phyloP scores from a whole-genome alignment of 2,329 filamentous ascomycete species.

The Penicillium sp. region DNA sequence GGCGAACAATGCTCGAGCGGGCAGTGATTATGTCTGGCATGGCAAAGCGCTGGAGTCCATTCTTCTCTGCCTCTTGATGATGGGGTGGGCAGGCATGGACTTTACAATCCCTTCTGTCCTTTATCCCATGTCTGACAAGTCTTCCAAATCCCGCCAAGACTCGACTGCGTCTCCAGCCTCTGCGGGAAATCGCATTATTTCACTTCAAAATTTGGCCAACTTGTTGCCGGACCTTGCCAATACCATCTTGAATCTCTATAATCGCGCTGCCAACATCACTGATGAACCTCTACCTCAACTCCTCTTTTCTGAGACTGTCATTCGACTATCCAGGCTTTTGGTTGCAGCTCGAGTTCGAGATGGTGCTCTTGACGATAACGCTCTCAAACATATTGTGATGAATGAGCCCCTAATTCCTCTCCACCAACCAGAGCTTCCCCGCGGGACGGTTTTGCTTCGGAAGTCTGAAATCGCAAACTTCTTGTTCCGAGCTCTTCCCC shows the following conservation, averaged over 20 bases:
- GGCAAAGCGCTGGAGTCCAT: slow-evolving; percentile 90
- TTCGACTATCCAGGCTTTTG: slow-evolving; percentile 52
- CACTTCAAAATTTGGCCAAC: slow-evolving; percentile 49
- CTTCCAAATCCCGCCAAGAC: slow-evolving; percentile 42
- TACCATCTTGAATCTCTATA: slow-evolving; percentile 55
- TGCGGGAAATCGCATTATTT: slow-evolving; percentile 44
- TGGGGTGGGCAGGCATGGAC: slow-evolving; percentile 77
- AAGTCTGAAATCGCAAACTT: slow-evolving; percentile 62
- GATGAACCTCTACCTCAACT: slow-evolving; percentile 52
- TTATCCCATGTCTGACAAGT: slow-evolving; percentile 49
- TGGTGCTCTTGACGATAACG: slow-evolving; percentile 49
- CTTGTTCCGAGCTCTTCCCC: slow-evolving; percentile 67
- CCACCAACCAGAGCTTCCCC: slow-evolving; percentile 33
- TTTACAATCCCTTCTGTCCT: slow-evolving; percentile 60
- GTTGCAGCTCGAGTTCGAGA: slow-evolving; percentile 49
- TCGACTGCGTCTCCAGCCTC: slow-evolving; percentile 39
- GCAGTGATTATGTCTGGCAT: slow-evolving; percentile 95
- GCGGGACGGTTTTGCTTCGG: slow-evolving; percentile 43
- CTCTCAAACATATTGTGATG: slow-evolving; percentile 58
- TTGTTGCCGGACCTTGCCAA: slow-evolving; percentile 54
- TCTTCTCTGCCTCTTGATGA: slow-evolving; percentile 72
- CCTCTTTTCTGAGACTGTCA: slow-evolving; percentile 53
- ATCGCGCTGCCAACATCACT: slow-evolving; percentile 49
- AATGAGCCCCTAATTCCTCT: slow-evolving; percentile 41
- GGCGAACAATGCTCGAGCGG: slow-evolving; percentile 67